Evolutionary conservation across 148 eudicot species (phyloP), one percentile per base, ranked within the genome.

Genomic region (Beta vulgaris): DNA sequence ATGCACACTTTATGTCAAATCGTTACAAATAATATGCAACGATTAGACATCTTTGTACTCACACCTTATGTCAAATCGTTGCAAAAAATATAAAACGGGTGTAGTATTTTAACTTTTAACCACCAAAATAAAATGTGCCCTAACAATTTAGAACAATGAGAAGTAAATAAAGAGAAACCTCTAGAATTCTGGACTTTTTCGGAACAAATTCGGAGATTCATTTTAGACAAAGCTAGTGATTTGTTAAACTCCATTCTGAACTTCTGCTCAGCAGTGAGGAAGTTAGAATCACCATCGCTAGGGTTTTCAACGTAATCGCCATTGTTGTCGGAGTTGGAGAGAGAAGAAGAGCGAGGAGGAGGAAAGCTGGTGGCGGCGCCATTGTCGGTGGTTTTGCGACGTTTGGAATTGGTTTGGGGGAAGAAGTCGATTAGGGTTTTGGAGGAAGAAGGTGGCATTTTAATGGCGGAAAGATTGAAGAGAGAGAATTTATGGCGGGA

Each of bases 351-450:
- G 14, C 11, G 26, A 59, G 66, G 57, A 25, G 72, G 66, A 57
- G 58, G 62, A 42, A 65, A 55, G 71, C 68, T 14, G 35, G 37
- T 25, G 25, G 21, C 15, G 26, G 15, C 26, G 75, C 68, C 2
- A 49, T 55, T 3, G 21, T 71, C 12, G 46, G 85, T 77, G 51
- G 84, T 54, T 79, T 92, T 92, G 26, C 78, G 79, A 23, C 98
- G 98, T 78, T 82, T 81, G 6, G 90, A 88, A 10, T 85, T 80
- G 16, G 90, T 90, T 69, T 78, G 86, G 68, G 84, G 83, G 79
- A 85, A 89, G 74, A 84, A 80, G 43, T 90, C 96, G 79, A 73
- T 82, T 73, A 92, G 86, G 87, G 97, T 87, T 88, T 86, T 92
- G 58, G 91, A 75, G 35, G 80, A 76, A 42, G 62, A 71, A 54